Percentiles rank a stretch among this genome's conserved stretches.
phyloP scores from a whole-genome alignment of 2,329 filamentous ascomycete genomes.

The Colletotrichum somersetense region DNA sequence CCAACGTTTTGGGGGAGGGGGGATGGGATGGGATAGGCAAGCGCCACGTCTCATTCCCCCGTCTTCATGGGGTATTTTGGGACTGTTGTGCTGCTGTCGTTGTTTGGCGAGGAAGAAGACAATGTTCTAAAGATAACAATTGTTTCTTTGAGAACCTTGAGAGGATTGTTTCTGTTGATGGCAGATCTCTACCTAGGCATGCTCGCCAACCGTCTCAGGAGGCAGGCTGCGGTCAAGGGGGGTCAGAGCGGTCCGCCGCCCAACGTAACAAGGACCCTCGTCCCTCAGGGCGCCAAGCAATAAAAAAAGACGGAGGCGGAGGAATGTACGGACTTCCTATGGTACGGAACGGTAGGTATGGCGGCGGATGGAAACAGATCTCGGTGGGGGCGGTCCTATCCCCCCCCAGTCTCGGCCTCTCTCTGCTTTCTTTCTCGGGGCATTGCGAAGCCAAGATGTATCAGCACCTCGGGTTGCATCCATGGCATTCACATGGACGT shows the following conservation, averaged over 20 bases:
- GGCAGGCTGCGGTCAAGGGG: conserved; percentile 21
- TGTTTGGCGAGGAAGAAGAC: background rate
- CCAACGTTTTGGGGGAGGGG: conserved; percentile 21
- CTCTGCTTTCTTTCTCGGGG: conserved; percentile 20
- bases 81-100: background rate
- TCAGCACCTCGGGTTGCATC: conserved; percentile 35
- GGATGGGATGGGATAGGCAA: conserved; percentile 7
- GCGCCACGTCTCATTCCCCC: conserved; percentile 21
- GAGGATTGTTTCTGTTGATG: conserved; percentile 29
- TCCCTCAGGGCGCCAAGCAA: background rate
- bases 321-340: background rate
- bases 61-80: conserved; percentile 7
- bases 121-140: conserved; percentile 30
- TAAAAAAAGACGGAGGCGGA: conserved; percentile 2
- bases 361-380: conserved; percentile 26
- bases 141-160: conserved; percentile 8
- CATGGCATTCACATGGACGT: conserved; percentile 31
- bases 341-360: background rate
- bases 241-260: conserved; percentile 7
- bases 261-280: conserved; percentile 12
- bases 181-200: conserved; percentile 33
- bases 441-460: conserved; percentile 39
- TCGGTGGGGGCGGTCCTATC: conserved; percentile 23
- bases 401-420: background rate
- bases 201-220: conserved; percentile 35